Percentiles rank a stretch among this genome's conserved stretches.
Evolutionary conservation across 345 rosid species (phyloP).

Genomic region (Abelmoschus esculentus): DNA sequence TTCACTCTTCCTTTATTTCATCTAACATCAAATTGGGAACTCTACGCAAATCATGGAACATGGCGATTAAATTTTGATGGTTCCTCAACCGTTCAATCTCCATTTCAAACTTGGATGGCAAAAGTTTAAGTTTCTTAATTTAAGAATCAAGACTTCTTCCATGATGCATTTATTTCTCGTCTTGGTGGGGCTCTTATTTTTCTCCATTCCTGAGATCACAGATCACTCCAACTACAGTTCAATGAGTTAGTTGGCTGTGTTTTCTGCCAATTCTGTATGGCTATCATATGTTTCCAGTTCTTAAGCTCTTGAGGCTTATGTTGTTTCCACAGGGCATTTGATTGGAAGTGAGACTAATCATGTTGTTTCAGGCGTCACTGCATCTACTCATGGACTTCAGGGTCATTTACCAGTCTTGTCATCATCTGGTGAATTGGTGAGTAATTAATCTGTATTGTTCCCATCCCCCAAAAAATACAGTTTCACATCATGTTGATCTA

Average conservation of each 20-base stretch:
- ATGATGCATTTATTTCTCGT: constrained; percentile 34
- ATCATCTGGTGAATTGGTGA: constrained; percentile 33
- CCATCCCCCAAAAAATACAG: neutral
- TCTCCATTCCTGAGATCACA: constrained; percentile 29
- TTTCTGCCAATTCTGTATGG: constrained; percentile 25
- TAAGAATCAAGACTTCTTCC: constrained; percentile 23
- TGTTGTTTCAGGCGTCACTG: constrained; percentile 50
- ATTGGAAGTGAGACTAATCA: constrained; percentile 37
- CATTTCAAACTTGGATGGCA: constrained; percentile 16
- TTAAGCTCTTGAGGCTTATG: constrained; percentile 22
- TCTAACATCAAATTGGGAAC: constrained; percentile 10
- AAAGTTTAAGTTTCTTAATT: constrained; percentile 20
- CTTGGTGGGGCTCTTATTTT: constrained; percentile 22
- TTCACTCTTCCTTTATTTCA: neutral
- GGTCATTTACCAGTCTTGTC: constrained; percentile 14
- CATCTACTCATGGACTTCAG: constrained; percentile 27
- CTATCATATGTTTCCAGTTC: constrained; percentile 6
- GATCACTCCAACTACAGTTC: constrained; percentile 32
- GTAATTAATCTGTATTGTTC: constrained; percentile 3
- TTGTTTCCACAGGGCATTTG: constrained; percentile 44
- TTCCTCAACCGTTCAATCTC: constrained; percentile 19
- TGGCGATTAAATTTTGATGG: constrained; percentile 19
- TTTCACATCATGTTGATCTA: neutral
- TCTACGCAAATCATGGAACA: constrained; percentile 16
- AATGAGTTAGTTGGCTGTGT: constrained; percentile 31